phyloP scores from a whole-genome alignment of 768 basidiomycete species.

The Stropharia rugosoannulata region DNA sequence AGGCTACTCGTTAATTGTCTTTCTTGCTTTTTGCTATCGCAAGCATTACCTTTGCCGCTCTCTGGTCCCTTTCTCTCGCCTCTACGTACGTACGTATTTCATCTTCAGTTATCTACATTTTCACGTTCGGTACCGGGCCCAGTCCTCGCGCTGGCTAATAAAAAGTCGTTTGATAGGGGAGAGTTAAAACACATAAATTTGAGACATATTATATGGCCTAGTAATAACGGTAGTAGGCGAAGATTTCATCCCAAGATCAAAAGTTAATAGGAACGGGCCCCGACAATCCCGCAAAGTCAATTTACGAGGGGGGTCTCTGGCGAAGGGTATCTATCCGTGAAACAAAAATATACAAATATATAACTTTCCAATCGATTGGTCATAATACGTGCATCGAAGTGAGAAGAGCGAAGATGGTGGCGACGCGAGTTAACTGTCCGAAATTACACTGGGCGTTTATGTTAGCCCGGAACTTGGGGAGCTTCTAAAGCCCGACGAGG shows the following conservation, averaged over 20 bases:
- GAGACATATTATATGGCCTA: conserved; percentile 16
- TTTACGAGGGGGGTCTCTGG: conserved; percentile 15
- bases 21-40: conserved; percentile 10
- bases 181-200: conserved; percentile 13
- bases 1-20: conserved; percentile 15
- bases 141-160: neutral
- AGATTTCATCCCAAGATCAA: neutral
- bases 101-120: neutral
- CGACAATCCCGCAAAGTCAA: conserved; percentile 19
- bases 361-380: conserved; percentile 5
- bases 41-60: neutral
- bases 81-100: too few relatives aligned
- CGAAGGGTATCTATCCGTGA: conserved; percentile 11
- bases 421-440: conserved; percentile 8
- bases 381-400: conserved; percentile 3
- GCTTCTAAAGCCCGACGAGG: conserved; percentile 56
- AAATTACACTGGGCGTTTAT: conserved; percentile 4
- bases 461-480: neutral
- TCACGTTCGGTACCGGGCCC: neutral
- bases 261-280: neutral
- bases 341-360: conserved; percentile 9
- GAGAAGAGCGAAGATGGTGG: conserved; percentile 7
- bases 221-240: neutral
- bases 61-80: neutral
- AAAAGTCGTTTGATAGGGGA: neutral